Base-by-base conservation (phyloP, 208 protist species). In the Phytomonas sp. region DNA sequence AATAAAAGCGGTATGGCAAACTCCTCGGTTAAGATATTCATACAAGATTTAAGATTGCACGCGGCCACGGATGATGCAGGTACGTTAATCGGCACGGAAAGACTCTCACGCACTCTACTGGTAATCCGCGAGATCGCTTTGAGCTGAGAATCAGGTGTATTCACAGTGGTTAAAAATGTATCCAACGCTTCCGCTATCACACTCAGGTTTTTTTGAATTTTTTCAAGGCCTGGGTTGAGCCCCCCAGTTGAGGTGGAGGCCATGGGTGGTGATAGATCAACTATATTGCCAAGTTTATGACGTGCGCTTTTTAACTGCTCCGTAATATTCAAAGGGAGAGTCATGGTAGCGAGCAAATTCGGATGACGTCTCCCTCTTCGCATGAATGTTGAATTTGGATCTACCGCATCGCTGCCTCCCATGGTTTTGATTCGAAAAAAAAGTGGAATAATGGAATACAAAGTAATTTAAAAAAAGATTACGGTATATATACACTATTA, bases 1-100 rank as follows among this genome's bases (percentile, higher is more conserved):
- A 96, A 63, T 56, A 96, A 73, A 60, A 93, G 63, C 26, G 87
- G 84, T 60, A 93, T 79, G 6, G 92, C 80, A 42, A 86, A 80
- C n/a, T 82, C 61, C 42, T 70, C 29, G n/a, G 75, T 62, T 29
- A 96, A 71, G 0, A 64, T 45, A n/a, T 62, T 66, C 29, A 67
- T 45, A 59, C 63, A 67, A 16, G 52, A 70, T 33, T 71, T 61
- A 65, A 66, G 68, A 64, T 69, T n/a, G n/a, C 60, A 67, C 29
- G 59, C 29, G 6, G 49, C 1, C 30, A 65, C 63, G 8, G 63
- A 61, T 72, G 29, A 74, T 59, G 29, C 42, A 29, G 14, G 71
- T 61, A 10, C 36, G 16, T 10, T 49, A 29, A 69, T 30, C 59
- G 69, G 34, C 42, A 69, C 31, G 42, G 77, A 80, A 23, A 60